Percentiles rank a stretch among this genome's conserved stretches.
Conservation (phyloP, 1,139 yeast species). For the Diutina neorugosa region DNA sequence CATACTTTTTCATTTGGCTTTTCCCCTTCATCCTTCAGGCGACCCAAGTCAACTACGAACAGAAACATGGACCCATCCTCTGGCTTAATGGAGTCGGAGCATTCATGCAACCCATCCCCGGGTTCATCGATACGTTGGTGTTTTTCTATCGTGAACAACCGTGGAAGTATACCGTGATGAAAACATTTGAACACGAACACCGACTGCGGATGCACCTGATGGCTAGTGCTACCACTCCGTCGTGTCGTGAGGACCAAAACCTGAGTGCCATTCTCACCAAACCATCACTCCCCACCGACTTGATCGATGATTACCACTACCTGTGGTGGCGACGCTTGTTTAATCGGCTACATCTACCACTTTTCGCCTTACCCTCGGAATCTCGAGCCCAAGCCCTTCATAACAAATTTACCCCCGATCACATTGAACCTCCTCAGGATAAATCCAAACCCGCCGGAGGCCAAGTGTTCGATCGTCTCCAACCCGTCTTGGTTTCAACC, state of each 20-base stretch:
- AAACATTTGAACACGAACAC: constrained; percentile 27
- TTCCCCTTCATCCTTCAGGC: constrained; percentile 68
- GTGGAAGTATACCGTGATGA: constrained; percentile 43
- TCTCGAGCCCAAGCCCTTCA: constrained; percentile 19
- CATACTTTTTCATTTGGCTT: constrained; percentile 70
- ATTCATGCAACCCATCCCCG: constrained; percentile 70
- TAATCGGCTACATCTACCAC: constrained; percentile 25
- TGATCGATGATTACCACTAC: constrained; percentile 15
- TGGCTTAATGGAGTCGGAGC: constrained; percentile 64
- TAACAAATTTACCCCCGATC: constrained; percentile 13
- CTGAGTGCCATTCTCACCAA: constrained; percentile 10
- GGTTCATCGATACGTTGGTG: constrained; percentile 65
- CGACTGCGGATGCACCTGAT: constrained; percentile 15
- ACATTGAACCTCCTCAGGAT: constrained; percentile 5
- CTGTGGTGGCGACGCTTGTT: constrained; percentile 26
- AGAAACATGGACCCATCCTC: constrained; percentile 36
- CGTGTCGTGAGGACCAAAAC: not conserved
- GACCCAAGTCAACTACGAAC: constrained; percentile 42
- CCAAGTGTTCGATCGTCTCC: not conserved
- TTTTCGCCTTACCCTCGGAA: constrained; percentile 31
- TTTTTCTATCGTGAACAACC: constrained; percentile 72
- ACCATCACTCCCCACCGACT: constrained; percentile 15
- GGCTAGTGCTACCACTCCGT: constrained; percentile 9
- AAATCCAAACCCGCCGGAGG: not conserved
- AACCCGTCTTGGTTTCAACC: not conserved